These are phyloP conservation scores for Zygnema circumcarinatum DNA, from an alignment of 139 green algal genomes.

Conservation along the genomic window DNA sequence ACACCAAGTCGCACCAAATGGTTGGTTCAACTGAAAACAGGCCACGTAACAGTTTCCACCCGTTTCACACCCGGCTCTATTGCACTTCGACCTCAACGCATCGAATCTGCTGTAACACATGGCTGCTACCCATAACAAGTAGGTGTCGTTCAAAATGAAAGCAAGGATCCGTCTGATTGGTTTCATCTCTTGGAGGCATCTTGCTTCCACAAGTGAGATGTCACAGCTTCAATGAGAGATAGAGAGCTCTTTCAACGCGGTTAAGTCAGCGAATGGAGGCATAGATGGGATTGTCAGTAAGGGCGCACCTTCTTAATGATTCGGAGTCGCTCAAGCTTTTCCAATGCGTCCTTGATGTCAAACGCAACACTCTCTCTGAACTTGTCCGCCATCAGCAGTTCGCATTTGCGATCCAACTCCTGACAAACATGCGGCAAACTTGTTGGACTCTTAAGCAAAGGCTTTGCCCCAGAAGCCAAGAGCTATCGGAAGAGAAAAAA, in stretches of 20 bases:
- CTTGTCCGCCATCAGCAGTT: constrained; percentile 32
- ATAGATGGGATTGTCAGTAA: background rate
- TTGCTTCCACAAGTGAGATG: background rate
- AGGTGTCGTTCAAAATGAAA: background rate
- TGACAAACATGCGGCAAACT: constrained; percentile 8
- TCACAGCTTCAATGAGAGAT: background rate
- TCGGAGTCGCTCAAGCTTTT: constrained; percentile 44
- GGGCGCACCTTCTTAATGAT: constrained; percentile 41
- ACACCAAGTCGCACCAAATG: no score
- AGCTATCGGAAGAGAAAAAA: background rate
- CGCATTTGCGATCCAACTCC: constrained; percentile 52
- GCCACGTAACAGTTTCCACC: no score
- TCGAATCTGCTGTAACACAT: no score
- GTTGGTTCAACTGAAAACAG: no score
- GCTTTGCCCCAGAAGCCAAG: no score
- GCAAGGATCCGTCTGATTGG: background rate
- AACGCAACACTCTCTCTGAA: constrained; percentile 50
- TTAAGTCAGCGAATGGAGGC: background rate
- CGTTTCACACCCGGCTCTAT: no score
- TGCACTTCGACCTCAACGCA: no score
- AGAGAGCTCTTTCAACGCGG: background rate
- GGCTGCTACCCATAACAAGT: background rate
- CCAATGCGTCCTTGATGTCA: constrained; percentile 52
- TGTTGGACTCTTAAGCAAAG: background rate
- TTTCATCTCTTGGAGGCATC: background rate